phyloP scores from a whole-genome alignment of 2,329 filamentous ascomycete species.

The Helotiales sp. region DNA sequence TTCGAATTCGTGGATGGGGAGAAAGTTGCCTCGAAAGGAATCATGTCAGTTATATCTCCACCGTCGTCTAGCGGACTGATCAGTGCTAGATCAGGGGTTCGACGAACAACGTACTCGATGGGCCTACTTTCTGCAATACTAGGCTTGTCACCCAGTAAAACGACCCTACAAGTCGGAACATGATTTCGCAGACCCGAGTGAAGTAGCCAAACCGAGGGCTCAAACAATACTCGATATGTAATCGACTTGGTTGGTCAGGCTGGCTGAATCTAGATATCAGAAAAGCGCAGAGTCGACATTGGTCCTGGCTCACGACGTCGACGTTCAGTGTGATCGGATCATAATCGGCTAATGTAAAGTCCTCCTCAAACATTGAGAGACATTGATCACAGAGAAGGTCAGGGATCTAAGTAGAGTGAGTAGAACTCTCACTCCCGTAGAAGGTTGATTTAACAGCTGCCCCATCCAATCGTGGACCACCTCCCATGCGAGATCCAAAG shows the following conservation, averaged over 20 bases:
- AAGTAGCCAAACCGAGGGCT: background rate
- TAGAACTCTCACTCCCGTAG: background rate
- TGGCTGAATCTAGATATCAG: background rate
- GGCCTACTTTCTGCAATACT: background rate
- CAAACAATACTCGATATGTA: background rate
- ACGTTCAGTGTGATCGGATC: background rate
- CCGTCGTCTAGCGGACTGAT: background rate
- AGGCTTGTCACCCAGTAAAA: background rate
- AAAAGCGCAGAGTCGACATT: background rate
- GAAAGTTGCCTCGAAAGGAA: background rate
- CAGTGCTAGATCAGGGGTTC: background rate
- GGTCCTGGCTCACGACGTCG: background rate
- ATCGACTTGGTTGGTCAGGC: background rate
- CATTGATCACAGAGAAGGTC: background rate
- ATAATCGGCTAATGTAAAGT: background rate
- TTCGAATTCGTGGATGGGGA: background rate
- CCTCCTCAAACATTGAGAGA: background rate
- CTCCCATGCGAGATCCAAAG: background rate
- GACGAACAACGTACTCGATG: background rate
- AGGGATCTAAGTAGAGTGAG: background rate
- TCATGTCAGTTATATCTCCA: background rate
- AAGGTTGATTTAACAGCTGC: background rate
- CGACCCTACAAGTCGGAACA: background rate
- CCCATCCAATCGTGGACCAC: background rate
- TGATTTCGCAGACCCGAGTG: background rate